Evolutionary conservation across 371 early-diverging fungal genomes (phyloP), one percentile per base, ranked within the genome.

Genomic region (Umbelopsis sp.): DNA sequence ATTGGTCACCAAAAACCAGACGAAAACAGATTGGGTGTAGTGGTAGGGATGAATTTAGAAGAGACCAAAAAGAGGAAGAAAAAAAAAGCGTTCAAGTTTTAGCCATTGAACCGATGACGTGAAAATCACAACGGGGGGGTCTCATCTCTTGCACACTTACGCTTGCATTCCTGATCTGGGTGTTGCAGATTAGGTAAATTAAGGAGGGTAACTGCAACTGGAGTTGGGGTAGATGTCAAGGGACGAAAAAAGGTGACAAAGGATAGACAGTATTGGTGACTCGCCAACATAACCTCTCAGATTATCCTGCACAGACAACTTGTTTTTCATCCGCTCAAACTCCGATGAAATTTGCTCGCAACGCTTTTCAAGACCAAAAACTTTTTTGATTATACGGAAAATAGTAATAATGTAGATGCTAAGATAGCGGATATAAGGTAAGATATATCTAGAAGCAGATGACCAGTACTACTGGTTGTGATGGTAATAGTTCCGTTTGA

Each of bases 1-100:
- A 57, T 57, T 57, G 57, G 57, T 57, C 57, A 57, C 57, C 57
- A n/a, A 57, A 57, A 35, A 35, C 48, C 35, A 35, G 57, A 57
- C 57, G 35, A 57, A 57, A 57, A 57, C 57, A 57, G 57, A 57
- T 57, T 35, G 37, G 37, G 32, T 37, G 29, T 18, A 29, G 29
- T 29, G 57, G 35, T 32, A 57, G 35, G 22, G 29, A 35, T 35
- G 9, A 35, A 35, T 35, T 6, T n/a, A 35, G 29, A 57, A 57
- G 18, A 57, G 11, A 35, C 57, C 53, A 53, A 24, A 29, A 57
- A 37, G 18, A 35, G 9, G 6, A 14, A 57, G 4, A 16, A 29
- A 18, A 37, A 29, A 57, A 57, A 57, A 57, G 12, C 10, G 18
- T 57, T n/a, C 48, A 29, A 32, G 57, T 57, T 57, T 57, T 57